Evolutionary conservation across 495 filamentous ascomycete species (phyloP).

Genomic region (Bathelium albidoporum): DNA sequence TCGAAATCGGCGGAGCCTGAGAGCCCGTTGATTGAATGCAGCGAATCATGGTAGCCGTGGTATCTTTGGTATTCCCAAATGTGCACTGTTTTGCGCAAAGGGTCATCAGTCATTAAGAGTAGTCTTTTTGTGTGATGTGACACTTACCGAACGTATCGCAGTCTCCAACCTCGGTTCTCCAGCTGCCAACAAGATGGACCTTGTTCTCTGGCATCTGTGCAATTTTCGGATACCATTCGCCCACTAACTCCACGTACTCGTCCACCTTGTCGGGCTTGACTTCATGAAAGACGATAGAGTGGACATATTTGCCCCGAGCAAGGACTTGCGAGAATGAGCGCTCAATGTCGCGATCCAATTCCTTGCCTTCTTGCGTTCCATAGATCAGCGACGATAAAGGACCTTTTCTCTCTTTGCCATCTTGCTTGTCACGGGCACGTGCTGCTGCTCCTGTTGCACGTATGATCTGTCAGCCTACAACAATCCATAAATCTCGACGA

Average conservation of each 20-base stretch:
- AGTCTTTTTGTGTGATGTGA: too few species aligned
- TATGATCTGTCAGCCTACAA: neutral
- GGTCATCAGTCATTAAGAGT: conserved; percentile 6
- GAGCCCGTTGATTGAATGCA: conserved; percentile 69
- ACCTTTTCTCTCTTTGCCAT: conserved; percentile 41
- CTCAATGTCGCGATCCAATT: conserved; percentile 90
- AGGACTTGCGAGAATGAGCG: conserved; percentile 87
- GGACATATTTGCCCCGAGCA: conserved; percentile 94
- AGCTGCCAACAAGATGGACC: conserved; percentile 93
- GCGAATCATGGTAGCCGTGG: conserved; percentile 85
- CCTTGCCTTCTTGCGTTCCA: conserved; percentile 85
- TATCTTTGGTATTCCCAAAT: conserved; percentile 99
- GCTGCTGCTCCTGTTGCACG: conserved; percentile 29
- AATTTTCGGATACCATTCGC: conserved; percentile 82
- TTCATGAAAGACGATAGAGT: conserved; percentile 93
- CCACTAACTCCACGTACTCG: conserved; percentile 88
- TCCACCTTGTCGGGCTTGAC: conserved; percentile 93
- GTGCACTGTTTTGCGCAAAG: conserved; percentile 51
- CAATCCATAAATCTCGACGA: conserved; percentile 4
- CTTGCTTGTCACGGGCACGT: conserved; percentile 36
- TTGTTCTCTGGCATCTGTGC: conserved; percentile 72
- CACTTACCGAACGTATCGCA: conserved; percentile 87
- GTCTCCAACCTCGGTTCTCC: conserved; percentile 96
- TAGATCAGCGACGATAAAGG: conserved; percentile 71
- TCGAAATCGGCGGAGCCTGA: conserved; percentile 77